A percentile compares a stretch with the other conserved stretches of the same genome.
Conservation (phyloP, 805 yeast species). For the Wickerhamiella bombiphila region DNA sequence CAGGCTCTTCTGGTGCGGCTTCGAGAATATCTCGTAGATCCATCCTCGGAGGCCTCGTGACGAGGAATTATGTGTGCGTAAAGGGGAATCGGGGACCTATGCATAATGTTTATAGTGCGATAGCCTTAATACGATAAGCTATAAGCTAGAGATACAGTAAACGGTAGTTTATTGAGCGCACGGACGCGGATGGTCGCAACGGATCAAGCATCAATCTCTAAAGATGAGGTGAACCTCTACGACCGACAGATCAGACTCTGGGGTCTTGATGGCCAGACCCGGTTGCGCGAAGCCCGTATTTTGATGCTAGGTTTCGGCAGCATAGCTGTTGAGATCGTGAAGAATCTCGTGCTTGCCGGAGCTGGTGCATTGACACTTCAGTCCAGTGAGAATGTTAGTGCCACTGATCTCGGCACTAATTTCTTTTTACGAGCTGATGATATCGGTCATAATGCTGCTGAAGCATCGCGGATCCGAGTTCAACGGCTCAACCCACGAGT, state of each 20-base stretch:
- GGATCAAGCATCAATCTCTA: too few relatives aligned
- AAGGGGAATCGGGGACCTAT: too few relatives aligned
- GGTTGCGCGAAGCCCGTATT: conserved; percentile 56
- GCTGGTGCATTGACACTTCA: conserved; percentile 50
- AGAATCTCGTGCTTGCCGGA: conserved; percentile 66
- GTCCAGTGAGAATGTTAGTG: conserved; percentile 30
- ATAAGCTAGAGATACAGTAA: too few relatives aligned
- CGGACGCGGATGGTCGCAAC: too few relatives aligned
- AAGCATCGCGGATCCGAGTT: conserved; percentile 37
- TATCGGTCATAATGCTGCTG: conserved; percentile 30
- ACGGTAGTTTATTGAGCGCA: too few relatives aligned
- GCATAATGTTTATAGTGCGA: too few relatives aligned
- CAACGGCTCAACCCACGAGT: conserved; percentile 74
- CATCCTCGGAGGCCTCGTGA: too few relatives aligned
- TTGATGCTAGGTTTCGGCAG: conserved; percentile 52
- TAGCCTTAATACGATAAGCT: too few relatives aligned
- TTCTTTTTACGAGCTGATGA: conserved; percentile 42
- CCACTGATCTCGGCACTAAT: conserved; percentile 38
- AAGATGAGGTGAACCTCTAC: conserved; percentile 33
- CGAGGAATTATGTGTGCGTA: too few relatives aligned
- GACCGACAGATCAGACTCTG: conserved; percentile 91
- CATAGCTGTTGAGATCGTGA: conserved; percentile 59
- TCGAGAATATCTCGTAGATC: too few relatives aligned
- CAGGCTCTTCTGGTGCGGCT: too few relatives aligned
- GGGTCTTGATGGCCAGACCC: conserved; percentile 86